Conservation (phyloP, 306 rosid genomes). For the Gleditsia sinensis region DNA sequence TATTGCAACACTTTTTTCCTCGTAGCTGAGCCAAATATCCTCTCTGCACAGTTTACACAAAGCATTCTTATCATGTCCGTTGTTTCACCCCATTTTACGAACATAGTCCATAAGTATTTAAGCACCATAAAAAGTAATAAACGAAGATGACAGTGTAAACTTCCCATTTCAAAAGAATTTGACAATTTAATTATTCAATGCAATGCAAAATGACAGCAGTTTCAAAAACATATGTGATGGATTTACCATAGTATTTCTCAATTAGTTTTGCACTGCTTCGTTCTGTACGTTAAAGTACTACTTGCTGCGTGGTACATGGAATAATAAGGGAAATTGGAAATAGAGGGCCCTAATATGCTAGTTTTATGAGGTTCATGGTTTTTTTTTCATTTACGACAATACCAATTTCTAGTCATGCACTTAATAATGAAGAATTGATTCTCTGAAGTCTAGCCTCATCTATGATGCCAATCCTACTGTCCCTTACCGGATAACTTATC, state of each 20-base stretch:
- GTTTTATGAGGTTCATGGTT: conserved; percentile 31
- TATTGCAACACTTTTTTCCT: conserved; percentile 7
- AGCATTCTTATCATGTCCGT: neutral
- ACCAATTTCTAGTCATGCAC: neutral
- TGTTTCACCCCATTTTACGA: neutral
- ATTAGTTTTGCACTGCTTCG: neutral
- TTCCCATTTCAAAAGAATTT: neutral
- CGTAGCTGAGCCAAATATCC: neutral
- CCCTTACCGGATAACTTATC: conserved; percentile 37
- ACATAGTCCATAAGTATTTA: neutral
- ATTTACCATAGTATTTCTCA: neutral
- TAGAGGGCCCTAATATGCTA: neutral
- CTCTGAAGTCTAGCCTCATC: conserved; percentile 36
- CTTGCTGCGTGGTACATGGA: conserved; percentile 11
- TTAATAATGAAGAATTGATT: conserved; percentile 38
- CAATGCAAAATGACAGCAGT: neutral
- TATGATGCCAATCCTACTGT: conserved; percentile 41
- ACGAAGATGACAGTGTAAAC: neutral
- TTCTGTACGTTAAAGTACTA: neutral
- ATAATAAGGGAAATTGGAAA: conserved; percentile 30
- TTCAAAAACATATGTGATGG: neutral
- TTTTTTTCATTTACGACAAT: conserved; percentile 11
- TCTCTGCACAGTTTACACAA: neutral
- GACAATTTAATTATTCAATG: neutral
- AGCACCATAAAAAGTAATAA: neutral